Evolutionary conservation across 139 green algal species (phyloP), one percentile per base, ranked within the genome.

Genomic region (Asterochloris sp.): DNA sequence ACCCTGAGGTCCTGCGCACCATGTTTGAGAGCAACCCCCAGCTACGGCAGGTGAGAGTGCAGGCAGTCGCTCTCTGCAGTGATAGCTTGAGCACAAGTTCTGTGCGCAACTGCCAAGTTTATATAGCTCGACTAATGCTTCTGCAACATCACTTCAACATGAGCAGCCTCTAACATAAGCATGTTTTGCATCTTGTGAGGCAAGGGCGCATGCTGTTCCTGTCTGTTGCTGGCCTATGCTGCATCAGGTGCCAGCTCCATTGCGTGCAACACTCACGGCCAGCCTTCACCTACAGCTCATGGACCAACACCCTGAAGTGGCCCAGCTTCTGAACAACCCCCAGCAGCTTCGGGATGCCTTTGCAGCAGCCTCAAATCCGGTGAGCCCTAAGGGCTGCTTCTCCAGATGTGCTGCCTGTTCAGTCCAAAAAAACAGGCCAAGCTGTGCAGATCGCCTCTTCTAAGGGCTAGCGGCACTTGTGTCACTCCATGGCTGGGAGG

Each of bases 261-360:
- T 21, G 19, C 2, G 4, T 71, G 19, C 4, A 26, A 71, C 66
- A 71, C 66, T 26, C 17, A 71, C 17, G 2, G 66, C 21, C 66
- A 71, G 66, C 17, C 66, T 24, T 79, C 21, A 28, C 62, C 47
- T 82, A 66, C 87, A 94, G 87, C 38, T 98, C 62, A 96, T 97
- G 88, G 93, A 98, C 62, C 81, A 84, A n/a, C 95, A 98, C 87
- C 95, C 95, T 11, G 91, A 99, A 87, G 82, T 99, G n/a, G 89
- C 83, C 0, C 93, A 96, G 78, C 80, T 97, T 38, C 82, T 99
- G 11, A 96, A 94, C 78, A 95, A 99, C 88, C 97, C 97, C 1
- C 86, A 93, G 62, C 84, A 93, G 73, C 83, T 99, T 62, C 90
- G 94, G 0, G 88, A 98, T 77, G 93, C 92, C 73, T 84, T 97